Conservation (phyloP, 2,329 filamentous ascomycete species). For the Epichloe gansuensis region DNA sequence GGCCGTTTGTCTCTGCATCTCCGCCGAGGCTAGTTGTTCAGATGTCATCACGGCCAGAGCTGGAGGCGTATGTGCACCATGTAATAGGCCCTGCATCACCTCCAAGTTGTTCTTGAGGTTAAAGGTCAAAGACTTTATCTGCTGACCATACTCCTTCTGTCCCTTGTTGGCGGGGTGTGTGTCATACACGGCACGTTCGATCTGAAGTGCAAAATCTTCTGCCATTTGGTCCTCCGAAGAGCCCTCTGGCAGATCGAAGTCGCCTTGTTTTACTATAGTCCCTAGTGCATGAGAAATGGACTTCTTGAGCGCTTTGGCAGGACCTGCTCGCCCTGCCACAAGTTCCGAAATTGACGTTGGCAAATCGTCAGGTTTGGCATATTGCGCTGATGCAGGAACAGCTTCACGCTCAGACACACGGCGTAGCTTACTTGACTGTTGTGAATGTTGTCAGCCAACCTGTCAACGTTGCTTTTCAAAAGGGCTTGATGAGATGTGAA, state of each 20-base stretch:
- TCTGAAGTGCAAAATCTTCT: slow-evolving; percentile 59
- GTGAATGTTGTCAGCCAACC: not conserved
- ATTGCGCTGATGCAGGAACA: slow-evolving; percentile 23
- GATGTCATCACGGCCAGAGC: slow-evolving; percentile 76
- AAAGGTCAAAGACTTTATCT: slow-evolving; percentile 66
- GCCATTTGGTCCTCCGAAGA: slow-evolving; percentile 51
- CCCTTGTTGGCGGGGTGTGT: slow-evolving; percentile 34
- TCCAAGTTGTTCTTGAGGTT: slow-evolving; percentile 84
- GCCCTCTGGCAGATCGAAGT: slow-evolving; percentile 49
- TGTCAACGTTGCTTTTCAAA: not conserved
- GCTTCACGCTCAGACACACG: slow-evolving; percentile 40
- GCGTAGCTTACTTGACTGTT: slow-evolving; percentile 32
- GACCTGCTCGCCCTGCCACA: slow-evolving; percentile 50
- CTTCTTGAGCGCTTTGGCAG: slow-evolving; percentile 58
- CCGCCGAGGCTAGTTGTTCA: slow-evolving; percentile 84
- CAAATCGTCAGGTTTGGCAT: slow-evolving; percentile 39
- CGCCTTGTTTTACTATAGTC: slow-evolving; percentile 51
- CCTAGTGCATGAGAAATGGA: slow-evolving; percentile 53
- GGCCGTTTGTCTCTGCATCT: slow-evolving; percentile 66
- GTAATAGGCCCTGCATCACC: slow-evolving; percentile 63
- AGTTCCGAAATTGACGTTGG: slow-evolving; percentile 40
- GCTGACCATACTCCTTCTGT: slow-evolving; percentile 39
- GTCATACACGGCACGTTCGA: slow-evolving; percentile 59
- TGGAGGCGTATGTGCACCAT: slow-evolving; percentile 56
- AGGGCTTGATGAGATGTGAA: not conserved